Evolutionary conservation across 805 yeast genomes (phyloP).

Genomic region (Monosporozyma unispora): DNA sequence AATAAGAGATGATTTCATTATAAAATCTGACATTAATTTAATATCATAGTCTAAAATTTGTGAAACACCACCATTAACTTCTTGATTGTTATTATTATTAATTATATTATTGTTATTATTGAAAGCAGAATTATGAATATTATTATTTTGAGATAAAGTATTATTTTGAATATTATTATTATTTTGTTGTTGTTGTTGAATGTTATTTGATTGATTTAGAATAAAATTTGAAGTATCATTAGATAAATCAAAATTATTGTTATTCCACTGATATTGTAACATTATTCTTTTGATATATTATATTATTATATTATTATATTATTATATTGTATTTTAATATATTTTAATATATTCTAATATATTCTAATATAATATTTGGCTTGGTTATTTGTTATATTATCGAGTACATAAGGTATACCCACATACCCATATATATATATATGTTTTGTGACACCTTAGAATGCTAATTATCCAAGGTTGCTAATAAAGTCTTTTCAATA

Average conservation of each 20-base stretch:
- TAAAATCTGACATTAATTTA: constrained; percentile 67
- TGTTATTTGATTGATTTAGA: not conserved
- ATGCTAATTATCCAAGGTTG: no score
- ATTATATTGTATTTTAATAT: not conserved
- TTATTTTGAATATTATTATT: no score
- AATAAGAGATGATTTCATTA: constrained; percentile 65
- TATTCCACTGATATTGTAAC: not conserved
- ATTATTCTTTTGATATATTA: not conserved
- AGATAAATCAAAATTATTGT: not conserved
- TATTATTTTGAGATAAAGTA: no score
- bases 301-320: no score
- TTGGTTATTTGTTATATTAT: no score
- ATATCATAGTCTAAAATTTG: constrained; percentile 74
- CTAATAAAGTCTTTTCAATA: no score
- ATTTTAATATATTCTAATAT: no score
- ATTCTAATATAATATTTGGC: no score
- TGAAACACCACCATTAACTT: constrained; percentile 61
- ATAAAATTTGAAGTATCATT: not conserved
- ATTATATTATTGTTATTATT: not conserved
- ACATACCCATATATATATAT: no score
- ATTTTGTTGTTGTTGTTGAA: not conserved
- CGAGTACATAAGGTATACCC: no score
- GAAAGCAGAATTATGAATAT: no score
- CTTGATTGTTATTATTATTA: constrained; percentile 2
- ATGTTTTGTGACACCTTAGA: no score